phyloP scores from a whole-genome alignment of 148 eudicot genomes.

The Fagopyrum tataricum region DNA sequence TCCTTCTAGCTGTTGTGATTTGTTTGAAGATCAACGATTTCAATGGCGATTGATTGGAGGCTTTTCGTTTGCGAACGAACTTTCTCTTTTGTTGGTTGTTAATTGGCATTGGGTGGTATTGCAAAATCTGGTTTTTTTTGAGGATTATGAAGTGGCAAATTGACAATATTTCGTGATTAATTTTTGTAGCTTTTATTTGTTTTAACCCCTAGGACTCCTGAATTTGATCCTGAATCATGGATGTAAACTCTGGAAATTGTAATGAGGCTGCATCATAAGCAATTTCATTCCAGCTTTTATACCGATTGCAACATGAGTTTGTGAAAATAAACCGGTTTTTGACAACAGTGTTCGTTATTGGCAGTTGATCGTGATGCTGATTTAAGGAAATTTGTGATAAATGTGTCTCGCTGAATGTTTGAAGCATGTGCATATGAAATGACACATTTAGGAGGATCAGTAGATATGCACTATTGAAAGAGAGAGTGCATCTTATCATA shows the following conservation, averaged over 20 bases:
- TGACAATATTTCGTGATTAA: background rate
- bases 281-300: background rate
- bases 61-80: no score
- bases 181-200: background rate
- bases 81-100: no score
- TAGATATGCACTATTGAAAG: background rate
- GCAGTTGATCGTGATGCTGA: conserved; percentile 1
- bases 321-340: background rate
- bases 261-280: background rate
- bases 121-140: background rate
- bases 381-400: background rate
- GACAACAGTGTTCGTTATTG: conserved; percentile 1
- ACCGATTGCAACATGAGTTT: background rate
- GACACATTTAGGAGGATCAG: background rate
- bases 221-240: background rate
- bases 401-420: background rate
- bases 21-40: no score
- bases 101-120: background rate
- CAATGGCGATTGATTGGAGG: no score
- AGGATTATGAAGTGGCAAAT: background rate
- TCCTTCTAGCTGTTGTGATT: no score
- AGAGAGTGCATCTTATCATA: background rate
- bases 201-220: background rate
- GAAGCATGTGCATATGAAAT: background rate
- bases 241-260: background rate